Evolutionary conservation across 2,329 filamentous ascomycete genomes (phyloP).

Genomic region (Colletotrichum nymphaeae): DNA sequence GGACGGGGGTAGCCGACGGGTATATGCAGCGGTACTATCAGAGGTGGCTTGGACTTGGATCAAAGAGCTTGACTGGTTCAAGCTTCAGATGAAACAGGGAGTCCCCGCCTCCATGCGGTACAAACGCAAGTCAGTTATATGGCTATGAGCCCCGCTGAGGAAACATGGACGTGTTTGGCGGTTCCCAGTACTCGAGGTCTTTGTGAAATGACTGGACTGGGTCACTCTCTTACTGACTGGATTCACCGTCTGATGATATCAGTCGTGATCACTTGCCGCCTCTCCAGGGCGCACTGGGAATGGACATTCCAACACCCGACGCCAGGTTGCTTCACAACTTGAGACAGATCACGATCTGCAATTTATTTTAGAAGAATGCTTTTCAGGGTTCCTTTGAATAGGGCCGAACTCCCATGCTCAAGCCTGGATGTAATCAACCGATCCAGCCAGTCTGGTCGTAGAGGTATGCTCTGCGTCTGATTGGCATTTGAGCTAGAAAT

Average conservation of each 20-base stretch:
- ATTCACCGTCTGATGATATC: neutral
- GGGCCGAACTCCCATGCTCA: neutral
- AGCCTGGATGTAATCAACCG: too few relatives aligned
- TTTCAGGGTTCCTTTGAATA: neutral
- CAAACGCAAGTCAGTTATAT: neutral
- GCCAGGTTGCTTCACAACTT: neutral
- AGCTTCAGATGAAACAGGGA: slow-evolving; percentile 31
- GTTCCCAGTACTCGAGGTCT: too few relatives aligned
- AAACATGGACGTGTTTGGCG: neutral
- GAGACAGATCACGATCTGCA: neutral
- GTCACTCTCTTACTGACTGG: slow-evolving; percentile 1
- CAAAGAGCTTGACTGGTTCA: slow-evolving; percentile 6
- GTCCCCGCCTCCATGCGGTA: neutral
- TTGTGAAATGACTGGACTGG: slow-evolving; percentile 14
- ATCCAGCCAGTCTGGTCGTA: too few relatives aligned
- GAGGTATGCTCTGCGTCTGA: too few relatives aligned
- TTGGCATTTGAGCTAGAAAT: too few relatives aligned
- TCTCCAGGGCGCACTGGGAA: neutral
- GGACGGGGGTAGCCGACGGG: slow-evolving; percentile 7
- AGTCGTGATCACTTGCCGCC: neutral
- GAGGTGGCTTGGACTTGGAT: neutral
- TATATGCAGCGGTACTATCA: neutral
- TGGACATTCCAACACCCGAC: neutral
- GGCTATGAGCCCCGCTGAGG: neutral
- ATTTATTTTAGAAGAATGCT: neutral